phyloP scores from a whole-genome alignment of 495 filamentous ascomycete genomes.

The Cercophora sp. region DNA sequence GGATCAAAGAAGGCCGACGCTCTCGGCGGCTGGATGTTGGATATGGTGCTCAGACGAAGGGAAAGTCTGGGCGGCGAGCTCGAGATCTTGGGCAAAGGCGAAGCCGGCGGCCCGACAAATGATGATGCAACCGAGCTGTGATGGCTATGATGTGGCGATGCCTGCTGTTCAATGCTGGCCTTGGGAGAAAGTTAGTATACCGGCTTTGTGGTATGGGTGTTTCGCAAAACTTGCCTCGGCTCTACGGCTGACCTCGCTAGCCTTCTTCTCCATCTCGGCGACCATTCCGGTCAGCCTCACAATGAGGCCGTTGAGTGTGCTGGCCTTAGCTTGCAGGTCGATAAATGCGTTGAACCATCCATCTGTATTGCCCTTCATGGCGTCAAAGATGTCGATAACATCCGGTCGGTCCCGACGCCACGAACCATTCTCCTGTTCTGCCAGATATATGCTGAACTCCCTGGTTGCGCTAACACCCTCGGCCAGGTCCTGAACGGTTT shows the following conservation, averaged over 20 bases:
- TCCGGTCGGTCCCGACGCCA: slow-evolving; percentile 50
- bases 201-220: not conserved
- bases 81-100: slow-evolving; percentile 22
- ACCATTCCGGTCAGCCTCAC: slow-evolving; percentile 63
- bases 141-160: slow-evolving; percentile 26
- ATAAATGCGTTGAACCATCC: slow-evolving; percentile 77
- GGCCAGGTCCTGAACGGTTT: slow-evolving; percentile 69
- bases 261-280: slow-evolving; percentile 72
- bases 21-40: slow-evolving; percentile 10
- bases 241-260: slow-evolving; percentile 67
- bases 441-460: slow-evolving; percentile 72
- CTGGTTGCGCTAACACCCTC: slow-evolving; percentile 74
- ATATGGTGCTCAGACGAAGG: slow-evolving; percentile 27
- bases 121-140: slow-evolving; percentile 26
- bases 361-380: slow-evolving; percentile 81
- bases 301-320: slow-evolving; percentile 56
- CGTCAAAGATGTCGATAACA: slow-evolving; percentile 63
- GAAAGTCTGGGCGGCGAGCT: slow-evolving; percentile 30
- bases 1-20: not conserved
- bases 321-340: slow-evolving; percentile 62
- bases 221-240: slow-evolving; percentile 50
- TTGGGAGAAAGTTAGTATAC: slow-evolving; percentile 12
- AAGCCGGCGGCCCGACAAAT: slow-evolving; percentile 19
- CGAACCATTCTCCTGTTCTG: slow-evolving; percentile 53
- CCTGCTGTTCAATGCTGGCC: too few relatives aligned